phyloP scores from a whole-genome alignment of 192 early-diverging fungal genomes.

The Rhizoclosmatium globosum region DNA sequence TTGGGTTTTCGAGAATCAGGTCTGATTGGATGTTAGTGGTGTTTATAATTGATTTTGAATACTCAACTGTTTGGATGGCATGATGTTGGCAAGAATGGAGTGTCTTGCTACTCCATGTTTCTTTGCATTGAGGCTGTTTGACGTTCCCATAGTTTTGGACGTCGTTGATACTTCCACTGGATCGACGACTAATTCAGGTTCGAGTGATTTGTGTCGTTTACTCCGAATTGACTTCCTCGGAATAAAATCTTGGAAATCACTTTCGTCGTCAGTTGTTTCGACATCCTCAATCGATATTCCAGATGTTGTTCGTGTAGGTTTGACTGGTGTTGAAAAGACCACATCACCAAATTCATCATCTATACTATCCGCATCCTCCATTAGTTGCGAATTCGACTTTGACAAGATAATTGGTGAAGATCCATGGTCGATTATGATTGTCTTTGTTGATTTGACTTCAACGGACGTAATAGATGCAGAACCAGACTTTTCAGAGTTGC shows the following conservation, averaged over 20 bases:
- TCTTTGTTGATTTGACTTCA: background rate
- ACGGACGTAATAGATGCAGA: background rate
- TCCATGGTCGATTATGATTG: background rate
- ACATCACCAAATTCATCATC: constrained; percentile 1
- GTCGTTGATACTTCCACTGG: too few species aligned
- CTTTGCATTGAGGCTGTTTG: too few species aligned
- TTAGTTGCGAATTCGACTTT: background rate
- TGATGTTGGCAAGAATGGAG: background rate
- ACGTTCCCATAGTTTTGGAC: too few species aligned
- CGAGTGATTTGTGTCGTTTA: too few species aligned
- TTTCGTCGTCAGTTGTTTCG: background rate
- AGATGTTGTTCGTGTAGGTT: background rate
- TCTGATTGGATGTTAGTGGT: background rate
- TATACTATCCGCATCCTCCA: background rate
- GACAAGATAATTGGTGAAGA: background rate
- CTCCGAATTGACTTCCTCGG: too few species aligned
- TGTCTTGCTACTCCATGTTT: background rate
- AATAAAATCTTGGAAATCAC: background rate
- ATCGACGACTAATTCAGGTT: too few species aligned
- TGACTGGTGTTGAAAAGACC: background rate
- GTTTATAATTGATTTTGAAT: background rate
- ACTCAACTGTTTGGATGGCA: background rate
- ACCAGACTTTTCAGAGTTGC: background rate
- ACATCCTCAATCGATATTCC: background rate
- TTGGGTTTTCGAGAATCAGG: constrained; percentile 1